These are phyloP conservation scores for Cladorrhinum sp. DNA, from an alignment of 2,329 filamentous ascomycete genomes.

Conservation along the genomic window DNA sequence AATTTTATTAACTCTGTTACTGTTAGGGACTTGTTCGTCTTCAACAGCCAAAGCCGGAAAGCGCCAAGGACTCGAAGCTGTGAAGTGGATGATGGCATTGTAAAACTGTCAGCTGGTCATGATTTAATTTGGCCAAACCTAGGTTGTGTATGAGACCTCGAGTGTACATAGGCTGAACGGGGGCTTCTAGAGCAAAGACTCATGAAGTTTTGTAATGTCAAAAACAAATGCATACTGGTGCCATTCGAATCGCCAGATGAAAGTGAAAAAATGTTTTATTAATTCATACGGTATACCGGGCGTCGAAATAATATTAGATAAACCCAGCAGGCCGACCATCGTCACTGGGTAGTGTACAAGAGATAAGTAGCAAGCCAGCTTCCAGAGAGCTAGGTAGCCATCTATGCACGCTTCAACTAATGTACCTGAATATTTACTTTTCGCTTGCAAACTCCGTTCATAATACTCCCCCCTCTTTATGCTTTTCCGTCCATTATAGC, in stretches of 20 bases:
- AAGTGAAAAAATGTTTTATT: not conserved
- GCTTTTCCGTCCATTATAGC: not conserved
- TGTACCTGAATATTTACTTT: not conserved
- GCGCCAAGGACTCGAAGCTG: not conserved
- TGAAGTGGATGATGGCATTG: not conserved
- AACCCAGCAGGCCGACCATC: not conserved
- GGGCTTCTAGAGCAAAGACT: no score
- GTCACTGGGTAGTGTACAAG: not conserved
- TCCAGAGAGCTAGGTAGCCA: not conserved
- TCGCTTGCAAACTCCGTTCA: not conserved
- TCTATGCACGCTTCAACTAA: not conserved
- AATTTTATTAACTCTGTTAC: not conserved
- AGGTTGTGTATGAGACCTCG: no score
- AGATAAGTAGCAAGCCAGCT: not conserved
- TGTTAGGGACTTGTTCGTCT: constrained; percentile 2
- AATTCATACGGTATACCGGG: not conserved
- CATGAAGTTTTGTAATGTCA: no score
- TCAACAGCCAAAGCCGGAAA: not conserved
- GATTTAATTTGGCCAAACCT: no score
- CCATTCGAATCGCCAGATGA: not conserved
- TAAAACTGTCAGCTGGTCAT: not conserved
- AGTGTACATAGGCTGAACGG: no score
- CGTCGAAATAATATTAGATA: no score
- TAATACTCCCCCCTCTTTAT: not conserved
- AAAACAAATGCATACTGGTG: no score